phyloP scores from a whole-genome alignment of 2,329 filamentous ascomycete genomes.

The Pyricularia pennisetigena region DNA sequence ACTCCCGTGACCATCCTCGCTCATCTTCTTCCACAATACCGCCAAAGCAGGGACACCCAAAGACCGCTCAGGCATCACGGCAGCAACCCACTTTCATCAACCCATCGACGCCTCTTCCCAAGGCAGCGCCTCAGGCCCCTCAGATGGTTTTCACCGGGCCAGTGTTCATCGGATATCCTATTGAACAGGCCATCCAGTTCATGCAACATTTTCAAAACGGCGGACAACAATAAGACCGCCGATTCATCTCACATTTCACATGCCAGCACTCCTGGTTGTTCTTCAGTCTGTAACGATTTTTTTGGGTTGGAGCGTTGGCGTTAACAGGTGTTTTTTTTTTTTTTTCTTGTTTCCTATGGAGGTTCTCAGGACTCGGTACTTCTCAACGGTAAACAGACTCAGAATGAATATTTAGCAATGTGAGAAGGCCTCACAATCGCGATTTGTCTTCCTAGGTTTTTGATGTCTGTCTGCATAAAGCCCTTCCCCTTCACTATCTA shows the following conservation, averaged over 20 bases:
- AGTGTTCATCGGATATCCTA: constrained; percentile 84
- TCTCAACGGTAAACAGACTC: neutral
- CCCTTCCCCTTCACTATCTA: constrained; percentile 11
- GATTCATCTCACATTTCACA: neutral
- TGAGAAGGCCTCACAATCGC: neutral
- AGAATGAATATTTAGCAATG: neutral
- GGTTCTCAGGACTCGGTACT: neutral
- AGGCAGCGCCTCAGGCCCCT: constrained; percentile 22
- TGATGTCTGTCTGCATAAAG: neutral
- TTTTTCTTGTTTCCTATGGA: neutral
- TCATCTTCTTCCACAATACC: neutral
- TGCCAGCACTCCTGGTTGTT: neutral
- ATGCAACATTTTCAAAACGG: constrained; percentile 48
- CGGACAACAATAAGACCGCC: neutral
- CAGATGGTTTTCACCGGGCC: constrained; percentile 87
- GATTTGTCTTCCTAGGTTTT: neutral
- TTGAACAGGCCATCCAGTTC: constrained; percentile 70
- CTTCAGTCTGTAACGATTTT: neutral
- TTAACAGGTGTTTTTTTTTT: neutral
- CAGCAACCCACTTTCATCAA: constrained; percentile 44
- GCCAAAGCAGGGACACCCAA: neutral
- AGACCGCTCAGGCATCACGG: constrained; percentile 8
- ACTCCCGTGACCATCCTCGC: neutral
- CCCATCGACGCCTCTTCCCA: constrained; percentile 23
- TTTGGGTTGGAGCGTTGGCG: neutral